Percentiles rank a stretch among this genome's conserved stretches.
phyloP scores from a whole-genome alignment of 257 asterid species.

The Datura wrightii region DNA sequence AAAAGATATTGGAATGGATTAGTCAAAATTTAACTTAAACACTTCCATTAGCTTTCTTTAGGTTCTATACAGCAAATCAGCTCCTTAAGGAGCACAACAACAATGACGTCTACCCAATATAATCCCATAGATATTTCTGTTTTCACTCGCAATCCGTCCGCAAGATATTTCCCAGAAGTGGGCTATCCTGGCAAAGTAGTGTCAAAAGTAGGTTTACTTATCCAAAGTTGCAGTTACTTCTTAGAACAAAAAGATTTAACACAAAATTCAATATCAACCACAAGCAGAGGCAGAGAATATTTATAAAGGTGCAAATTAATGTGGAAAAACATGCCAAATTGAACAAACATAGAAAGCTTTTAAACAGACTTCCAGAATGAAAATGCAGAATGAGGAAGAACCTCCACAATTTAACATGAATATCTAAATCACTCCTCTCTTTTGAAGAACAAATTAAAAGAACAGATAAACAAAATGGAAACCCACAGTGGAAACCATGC shows the following conservation, averaged over 20 bases:
- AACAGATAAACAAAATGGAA: background rate
- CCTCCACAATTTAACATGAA: background rate
- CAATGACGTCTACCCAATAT: no score
- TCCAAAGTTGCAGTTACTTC: background rate
- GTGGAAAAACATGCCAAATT: background rate
- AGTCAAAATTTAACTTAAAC: background rate
- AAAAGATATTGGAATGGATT: background rate
- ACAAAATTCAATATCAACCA: background rate
- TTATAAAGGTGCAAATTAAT: background rate
- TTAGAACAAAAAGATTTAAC: background rate
- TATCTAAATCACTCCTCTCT: background rate
- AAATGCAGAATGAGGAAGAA: conserved; percentile 20
- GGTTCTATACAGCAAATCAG: background rate
- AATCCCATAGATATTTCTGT: background rate
- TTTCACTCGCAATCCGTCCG: background rate
- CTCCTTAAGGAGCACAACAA: background rate
- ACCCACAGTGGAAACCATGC: background rate
- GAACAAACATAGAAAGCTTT: background rate
- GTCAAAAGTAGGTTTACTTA: background rate
- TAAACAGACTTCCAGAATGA: conserved; percentile 16
- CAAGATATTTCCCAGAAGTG: background rate
- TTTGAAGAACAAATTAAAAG: background rate
- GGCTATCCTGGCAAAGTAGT: background rate
- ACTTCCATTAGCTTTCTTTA: background rate
- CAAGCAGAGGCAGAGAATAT: background rate